Evolutionary conservation across 306 rosid species (phyloP), one percentile per base, ranked within the genome.

Genomic region (Pterocarpus macrocarpus): DNA sequence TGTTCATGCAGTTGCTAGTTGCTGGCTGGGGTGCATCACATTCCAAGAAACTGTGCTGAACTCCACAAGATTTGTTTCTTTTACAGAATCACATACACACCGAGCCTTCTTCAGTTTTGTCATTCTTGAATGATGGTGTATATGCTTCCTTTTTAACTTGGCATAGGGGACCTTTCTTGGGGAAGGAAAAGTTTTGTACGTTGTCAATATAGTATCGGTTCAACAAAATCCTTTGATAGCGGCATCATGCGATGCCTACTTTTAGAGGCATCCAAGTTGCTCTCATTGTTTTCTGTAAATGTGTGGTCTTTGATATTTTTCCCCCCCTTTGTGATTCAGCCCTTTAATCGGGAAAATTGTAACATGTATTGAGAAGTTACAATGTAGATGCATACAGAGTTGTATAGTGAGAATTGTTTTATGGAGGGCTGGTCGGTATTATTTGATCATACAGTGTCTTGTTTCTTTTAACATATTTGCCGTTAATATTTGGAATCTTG

Each of bases 81-180:
- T 77, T 91, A 95, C 90, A 91, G 90, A 86, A 78, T 75, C 83
- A 66, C 91, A 88, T 83, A 83, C 80, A 87, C 77, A 69, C 76
- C 71, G 33, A 82, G 92, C 90, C 94, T 87, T 80, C 85, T 63
- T 87, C 62, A 69, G 72, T 80, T 85, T 89, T 80, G 11, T 71
- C 80, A 41, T 80, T 80, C 89, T 53, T 77, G 92, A 87, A 92
- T 90, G 94, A 73, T 58, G 55, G 81, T 87, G 87, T 80, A 77
- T 86, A 81, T 80, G 81, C 90, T 84, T 85, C 67, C 65, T 84
- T 85, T 82, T 88, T 67, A 35, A 73, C 73, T 45, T 73, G 83
- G 93, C 88, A 86, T 50, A 73, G 78, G 77, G 78, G 81, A 52
- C 69, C 88, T 81, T 70, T 78, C 78, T 59, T 61, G 87, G 84